These are phyloP conservation scores for Lyophyllum decastes DNA, from an alignment of 768 basidiomycete species.

Conservation along the genomic window DNA sequence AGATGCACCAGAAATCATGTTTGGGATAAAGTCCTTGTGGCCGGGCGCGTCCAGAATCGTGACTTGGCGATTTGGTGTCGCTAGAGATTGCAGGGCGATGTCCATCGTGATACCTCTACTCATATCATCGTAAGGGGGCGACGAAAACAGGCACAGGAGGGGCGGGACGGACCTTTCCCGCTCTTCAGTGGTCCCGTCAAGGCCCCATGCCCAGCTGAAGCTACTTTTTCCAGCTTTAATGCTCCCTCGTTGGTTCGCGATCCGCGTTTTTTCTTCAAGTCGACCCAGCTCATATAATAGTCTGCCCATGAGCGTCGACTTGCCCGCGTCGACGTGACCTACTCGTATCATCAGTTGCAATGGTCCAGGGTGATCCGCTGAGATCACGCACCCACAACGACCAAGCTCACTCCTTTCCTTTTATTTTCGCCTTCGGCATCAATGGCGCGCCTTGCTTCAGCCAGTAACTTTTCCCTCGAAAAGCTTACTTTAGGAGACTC, in stretches of 20 bases:
- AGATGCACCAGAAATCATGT: slow-evolving; percentile 98
- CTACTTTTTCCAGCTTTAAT: slow-evolving; percentile 89
- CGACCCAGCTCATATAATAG: slow-evolving; percentile 90
- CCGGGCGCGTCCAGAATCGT: slow-evolving; percentile 98
- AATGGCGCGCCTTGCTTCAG: slow-evolving; percentile 66
- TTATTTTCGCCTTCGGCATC: slow-evolving; percentile 46
- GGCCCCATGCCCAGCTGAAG: slow-evolving; percentile 97
- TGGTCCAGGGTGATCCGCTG: background rate
- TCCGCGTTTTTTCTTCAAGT: slow-evolving; percentile 81
- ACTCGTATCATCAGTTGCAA: slow-evolving; percentile 3
- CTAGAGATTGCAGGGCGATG: slow-evolving; percentile 80
- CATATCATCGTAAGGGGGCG: slow-evolving; percentile 9
- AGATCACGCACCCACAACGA: slow-evolving; percentile 78
- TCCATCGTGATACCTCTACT: slow-evolving; percentile 97
- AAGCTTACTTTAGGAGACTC: slow-evolving; percentile 65
- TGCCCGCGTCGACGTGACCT: slow-evolving; percentile 99
- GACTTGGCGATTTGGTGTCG: slow-evolving; percentile 74
- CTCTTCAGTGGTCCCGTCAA: slow-evolving; percentile 93
- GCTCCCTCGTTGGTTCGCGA: slow-evolving; percentile 87
- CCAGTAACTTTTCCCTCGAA: slow-evolving; percentile 79
- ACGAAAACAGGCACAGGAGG: background rate
- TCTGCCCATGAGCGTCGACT: slow-evolving; percentile 96
- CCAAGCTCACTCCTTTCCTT: slow-evolving; percentile 79
- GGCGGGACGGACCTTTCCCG: slow-evolving; percentile 70
- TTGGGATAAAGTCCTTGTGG: slow-evolving; percentile 96